Evolutionary conservation across 768 basidiomycete species (phyloP).

Genomic region (Lactarius hengduanensis): DNA sequence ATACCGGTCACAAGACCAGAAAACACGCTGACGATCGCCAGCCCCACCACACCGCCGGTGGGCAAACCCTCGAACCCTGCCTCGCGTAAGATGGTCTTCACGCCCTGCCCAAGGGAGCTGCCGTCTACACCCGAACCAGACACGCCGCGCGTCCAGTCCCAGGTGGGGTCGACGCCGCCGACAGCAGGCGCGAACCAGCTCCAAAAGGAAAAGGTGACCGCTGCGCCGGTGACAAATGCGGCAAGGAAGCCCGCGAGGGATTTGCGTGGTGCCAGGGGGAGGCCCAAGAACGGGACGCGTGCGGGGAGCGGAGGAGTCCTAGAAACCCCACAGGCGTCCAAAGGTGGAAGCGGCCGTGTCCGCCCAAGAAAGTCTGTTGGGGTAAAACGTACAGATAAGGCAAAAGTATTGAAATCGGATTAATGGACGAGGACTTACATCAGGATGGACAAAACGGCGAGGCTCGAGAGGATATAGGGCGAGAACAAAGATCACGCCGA

Average conservation of each 20-base stretch:
- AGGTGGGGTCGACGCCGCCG: constrained; percentile 42
- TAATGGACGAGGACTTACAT: constrained; percentile 46
- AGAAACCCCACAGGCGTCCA: constrained; percentile 80
- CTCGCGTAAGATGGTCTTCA: constrained; percentile 34
- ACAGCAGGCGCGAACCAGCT: constrained; percentile 53
- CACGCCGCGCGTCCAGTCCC: constrained; percentile 58
- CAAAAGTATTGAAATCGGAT: neutral
- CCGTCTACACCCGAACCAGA: constrained; percentile 32
- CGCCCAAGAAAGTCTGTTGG: constrained; percentile 83
- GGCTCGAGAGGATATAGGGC: constrained; percentile 75
- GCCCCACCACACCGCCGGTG: constrained; percentile 47
- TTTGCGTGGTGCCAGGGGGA: constrained; percentile 80
- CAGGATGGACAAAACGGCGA: constrained; percentile 86
- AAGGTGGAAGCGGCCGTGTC: constrained; percentile 93
- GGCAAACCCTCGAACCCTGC: constrained; percentile 27
- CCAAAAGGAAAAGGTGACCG: constrained; percentile 73
- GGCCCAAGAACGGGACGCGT: constrained; percentile 44
- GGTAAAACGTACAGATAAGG: constrained; percentile 7
- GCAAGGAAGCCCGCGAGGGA: constrained; percentile 83
- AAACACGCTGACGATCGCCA: constrained; percentile 55
- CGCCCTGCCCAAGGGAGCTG: constrained; percentile 26
- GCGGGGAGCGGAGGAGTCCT: constrained; percentile 61
- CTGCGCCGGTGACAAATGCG: constrained; percentile 67
- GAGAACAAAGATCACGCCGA: constrained; percentile 80
- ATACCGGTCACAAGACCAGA: constrained; percentile 80